Conservation (phyloP, 345 rosid species). For the Eucalyptus pumila region DNA sequence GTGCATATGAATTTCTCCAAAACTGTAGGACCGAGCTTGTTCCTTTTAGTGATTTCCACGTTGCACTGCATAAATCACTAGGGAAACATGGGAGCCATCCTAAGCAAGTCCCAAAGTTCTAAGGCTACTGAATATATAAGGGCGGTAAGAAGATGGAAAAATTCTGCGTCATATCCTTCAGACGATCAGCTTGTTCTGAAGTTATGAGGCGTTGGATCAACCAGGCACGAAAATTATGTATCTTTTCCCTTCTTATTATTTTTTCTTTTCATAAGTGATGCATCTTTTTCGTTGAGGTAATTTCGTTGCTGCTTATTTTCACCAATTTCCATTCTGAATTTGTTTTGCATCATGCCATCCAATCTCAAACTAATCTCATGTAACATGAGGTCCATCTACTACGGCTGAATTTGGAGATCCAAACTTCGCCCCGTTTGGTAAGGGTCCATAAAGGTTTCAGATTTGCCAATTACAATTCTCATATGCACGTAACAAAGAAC, state of each 20-base stretch:
- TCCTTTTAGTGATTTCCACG: too few relatives aligned
- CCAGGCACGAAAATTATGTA: neutral
- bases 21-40: too few relatives aligned
- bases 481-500: neutral
- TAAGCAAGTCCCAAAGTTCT: slow-evolving; percentile 45
- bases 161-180: too few relatives aligned
- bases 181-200: too few relatives aligned
- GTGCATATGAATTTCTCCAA: too few relatives aligned
- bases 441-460: neutral
- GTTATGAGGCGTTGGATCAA: neutral
- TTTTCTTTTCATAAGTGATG: neutral
- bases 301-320: neutral
- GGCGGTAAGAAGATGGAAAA: neutral
- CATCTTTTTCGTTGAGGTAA: neutral
- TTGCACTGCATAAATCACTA: slow-evolving; percentile 10
- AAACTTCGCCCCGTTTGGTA: neutral
- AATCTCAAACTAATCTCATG: too few relatives aligned
- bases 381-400: neutral
- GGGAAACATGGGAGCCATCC: slow-evolving; percentile 79
- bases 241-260: neutral
- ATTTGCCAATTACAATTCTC: neutral
- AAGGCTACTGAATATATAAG: neutral
- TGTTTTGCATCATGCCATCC: neutral
- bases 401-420: neutral
- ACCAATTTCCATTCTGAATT: neutral